Percentiles rank a stretch among this genome's conserved stretches.
Evolutionary conservation across 768 basidiomycete species (phyloP).

Genomic region (Hericium erinaceus): DNA sequence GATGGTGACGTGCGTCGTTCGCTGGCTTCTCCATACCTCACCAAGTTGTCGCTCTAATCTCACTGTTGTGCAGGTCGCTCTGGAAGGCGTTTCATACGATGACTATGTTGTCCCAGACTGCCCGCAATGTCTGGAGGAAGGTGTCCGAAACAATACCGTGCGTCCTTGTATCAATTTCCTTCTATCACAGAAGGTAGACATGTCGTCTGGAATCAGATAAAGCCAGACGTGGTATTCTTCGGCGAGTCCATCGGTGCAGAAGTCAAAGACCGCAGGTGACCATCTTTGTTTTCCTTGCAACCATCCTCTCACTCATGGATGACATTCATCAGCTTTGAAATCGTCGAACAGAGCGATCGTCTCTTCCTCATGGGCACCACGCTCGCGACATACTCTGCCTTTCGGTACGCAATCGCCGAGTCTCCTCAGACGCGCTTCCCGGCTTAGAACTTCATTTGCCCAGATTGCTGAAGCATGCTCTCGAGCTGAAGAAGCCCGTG

Average conservation of each 20-base stretch:
- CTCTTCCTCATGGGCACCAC: slow-evolving; percentile 84
- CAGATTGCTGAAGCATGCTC: slow-evolving; percentile 74
- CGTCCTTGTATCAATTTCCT: slow-evolving; percentile 1
- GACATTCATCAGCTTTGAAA: slow-evolving; percentile 35
- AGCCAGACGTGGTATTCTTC: slow-evolving; percentile 81
- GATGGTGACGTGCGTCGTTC: slow-evolving; percentile 72
- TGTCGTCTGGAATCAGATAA: slow-evolving; percentile 36
- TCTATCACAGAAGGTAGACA: background rate
- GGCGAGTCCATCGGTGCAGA: slow-evolving; percentile 73
- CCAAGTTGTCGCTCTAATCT: too few relatives aligned
- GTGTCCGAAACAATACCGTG: slow-evolving; percentile 54
- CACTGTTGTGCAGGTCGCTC: slow-evolving; percentile 47
- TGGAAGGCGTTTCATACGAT: slow-evolving; percentile 66
- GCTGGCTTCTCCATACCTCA: background rate
- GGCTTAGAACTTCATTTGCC: background rate
- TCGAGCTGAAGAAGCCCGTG: slow-evolving; percentile 67
- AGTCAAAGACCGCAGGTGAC: slow-evolving; percentile 68
- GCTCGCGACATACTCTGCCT: slow-evolving; percentile 89
- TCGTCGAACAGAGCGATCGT: slow-evolving; percentile 52
- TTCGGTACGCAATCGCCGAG: slow-evolving; percentile 39
- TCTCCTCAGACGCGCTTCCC: too few relatives aligned
- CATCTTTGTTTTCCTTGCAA: background rate
- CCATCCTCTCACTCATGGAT: background rate
- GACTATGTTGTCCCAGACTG: slow-evolving; percentile 79
- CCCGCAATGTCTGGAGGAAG: slow-evolving; percentile 50